These are phyloP conservation scores for Pseudoperonospora humuli DNA, from an alignment of 352 stramenopile genomes.

Conservation along the genomic window DNA sequence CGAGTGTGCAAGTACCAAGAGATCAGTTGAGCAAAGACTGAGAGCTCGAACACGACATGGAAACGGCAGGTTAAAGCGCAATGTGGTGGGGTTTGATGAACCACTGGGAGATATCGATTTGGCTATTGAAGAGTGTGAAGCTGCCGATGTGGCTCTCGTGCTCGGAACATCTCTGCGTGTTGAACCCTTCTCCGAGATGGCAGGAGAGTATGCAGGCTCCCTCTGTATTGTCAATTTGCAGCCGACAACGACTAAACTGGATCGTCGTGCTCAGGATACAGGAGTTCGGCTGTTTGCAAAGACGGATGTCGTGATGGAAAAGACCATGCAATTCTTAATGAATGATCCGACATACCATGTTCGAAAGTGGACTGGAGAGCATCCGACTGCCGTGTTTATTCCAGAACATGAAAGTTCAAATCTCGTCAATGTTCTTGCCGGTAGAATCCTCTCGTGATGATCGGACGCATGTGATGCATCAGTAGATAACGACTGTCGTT, in stretches of 20 bases:
- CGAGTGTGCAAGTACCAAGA: slow-evolving; percentile 58
- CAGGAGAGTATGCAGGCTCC: slow-evolving; percentile 59
- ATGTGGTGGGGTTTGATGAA: slow-evolving; percentile 79
- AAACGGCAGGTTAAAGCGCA: slow-evolving; percentile 63
- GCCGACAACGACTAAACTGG: slow-evolving; percentile 59
- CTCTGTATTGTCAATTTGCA: slow-evolving; percentile 75
- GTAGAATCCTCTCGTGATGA: slow-evolving; percentile 35
- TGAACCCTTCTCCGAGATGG: slow-evolving; percentile 78
- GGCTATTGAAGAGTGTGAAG: slow-evolving; percentile 75
- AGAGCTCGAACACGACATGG: slow-evolving; percentile 62
- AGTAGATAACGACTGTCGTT: not conserved
- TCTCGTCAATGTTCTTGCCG: slow-evolving; percentile 75
- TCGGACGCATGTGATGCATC: not conserved
- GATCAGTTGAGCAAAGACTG: slow-evolving; percentile 48
- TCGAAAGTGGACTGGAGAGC: slow-evolving; percentile 46
- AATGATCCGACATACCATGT: slow-evolving; percentile 47
- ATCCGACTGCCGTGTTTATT: slow-evolving; percentile 52
- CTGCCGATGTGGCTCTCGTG: slow-evolving; percentile 64
- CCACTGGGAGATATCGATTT: slow-evolving; percentile 70
- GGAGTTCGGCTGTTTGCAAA: slow-evolving; percentile 65
- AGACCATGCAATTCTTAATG: slow-evolving; percentile 61
- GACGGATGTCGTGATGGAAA: slow-evolving; percentile 71
- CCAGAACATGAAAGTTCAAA: slow-evolving; percentile 66
- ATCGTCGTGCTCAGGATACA: slow-evolving; percentile 53
- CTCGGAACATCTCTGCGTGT: slow-evolving; percentile 70